Evolutionary conservation across 2,329 filamentous ascomycete genomes (phyloP).

Genomic region (Fusarium sp.): DNA sequence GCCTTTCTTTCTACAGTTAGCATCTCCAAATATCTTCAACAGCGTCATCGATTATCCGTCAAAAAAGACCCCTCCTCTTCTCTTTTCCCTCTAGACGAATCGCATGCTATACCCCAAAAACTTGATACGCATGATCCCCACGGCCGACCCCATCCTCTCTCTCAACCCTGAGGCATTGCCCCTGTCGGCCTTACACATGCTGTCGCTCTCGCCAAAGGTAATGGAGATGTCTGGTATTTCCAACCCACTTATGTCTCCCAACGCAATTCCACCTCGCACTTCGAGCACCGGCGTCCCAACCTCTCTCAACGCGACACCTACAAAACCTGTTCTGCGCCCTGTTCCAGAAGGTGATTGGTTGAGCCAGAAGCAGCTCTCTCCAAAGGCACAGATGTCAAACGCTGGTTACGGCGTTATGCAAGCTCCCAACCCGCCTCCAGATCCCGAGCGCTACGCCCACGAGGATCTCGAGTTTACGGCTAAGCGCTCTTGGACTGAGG

Average conservation of each 20-base stretch:
- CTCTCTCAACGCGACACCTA: conserved; percentile 48
- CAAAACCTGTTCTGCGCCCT: conserved; percentile 57
- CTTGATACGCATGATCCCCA: conserved; percentile 40
- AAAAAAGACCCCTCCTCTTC: conserved; percentile 4
- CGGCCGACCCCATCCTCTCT: conserved; percentile 35
- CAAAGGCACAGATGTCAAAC: conserved; percentile 18
- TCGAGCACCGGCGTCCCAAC: conserved; percentile 60
- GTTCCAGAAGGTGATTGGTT: conserved; percentile 74
- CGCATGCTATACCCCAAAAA: conserved; percentile 26
- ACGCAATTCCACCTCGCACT: conserved; percentile 77
- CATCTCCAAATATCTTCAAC: conserved; percentile 19
- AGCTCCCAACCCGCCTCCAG: conserved; percentile 55
- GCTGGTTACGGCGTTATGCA: conserved; percentile 47
- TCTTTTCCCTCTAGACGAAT: conserved; percentile 7
- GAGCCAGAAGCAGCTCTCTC: conserved; percentile 51
- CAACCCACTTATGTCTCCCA: conserved; percentile 60
- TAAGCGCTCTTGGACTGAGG: conserved; percentile 71
- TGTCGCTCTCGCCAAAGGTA: conserved; percentile 40
- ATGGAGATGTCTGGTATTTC: conserved; percentile 39
- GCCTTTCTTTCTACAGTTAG: background rate
- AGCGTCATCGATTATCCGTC: conserved; percentile 7
- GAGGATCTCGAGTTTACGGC: conserved; percentile 66
- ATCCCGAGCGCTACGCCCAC: conserved; percentile 65
- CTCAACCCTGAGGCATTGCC: conserved; percentile 32
- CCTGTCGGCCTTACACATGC: conserved; percentile 38